Base-by-base conservation (phyloP, 495 filamentous ascomycete genomes). In the Podospora didyma region DNA sequence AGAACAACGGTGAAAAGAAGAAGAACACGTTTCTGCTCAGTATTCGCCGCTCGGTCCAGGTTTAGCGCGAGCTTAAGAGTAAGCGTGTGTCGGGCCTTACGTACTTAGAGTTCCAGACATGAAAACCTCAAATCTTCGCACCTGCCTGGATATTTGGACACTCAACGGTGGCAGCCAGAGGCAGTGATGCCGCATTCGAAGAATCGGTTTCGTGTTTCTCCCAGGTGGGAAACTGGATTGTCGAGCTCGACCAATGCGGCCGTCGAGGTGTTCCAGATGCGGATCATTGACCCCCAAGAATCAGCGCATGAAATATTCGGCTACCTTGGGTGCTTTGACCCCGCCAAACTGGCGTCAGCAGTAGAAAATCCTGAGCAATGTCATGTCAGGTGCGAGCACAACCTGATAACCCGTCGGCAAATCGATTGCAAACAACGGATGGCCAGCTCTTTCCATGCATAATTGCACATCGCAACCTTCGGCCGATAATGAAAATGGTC, bases 301-400 rank as follows among this genome's bases (percentile, higher is more conserved):
- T 12, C 16, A 24, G 48, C 48, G 48, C 48, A 50, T 37, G 48
- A 35, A n/a, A 50, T 50, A 22, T 21, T 2, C n/a, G 7, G 20
- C 10, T 14, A 49, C 16, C 23, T 5, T n/a, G n/a, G 9, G 28
- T 51, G 49, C 49, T 51, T 51, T 51, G 49, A 51, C 49, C 49
- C 12, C 49, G 16, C 31, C 49, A 51, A 41, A 28, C 12, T 24
- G 16, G 23, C 26, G 23, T 49, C 22, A 49, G 26, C 21, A 20
- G 16, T 5, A 31, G 11, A 31, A 9, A 31, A 31, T 31, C 26
- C 26, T 31, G 4, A 31, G 26, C 26, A 31, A 31, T 31, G 26
- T 4, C 3, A 31, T 31, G 26, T 4, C 3, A 9, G 26, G 26
- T 17, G 47, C 24, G 22, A 49, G 24, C 45, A 23, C 19, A 14